Evolutionary conservation across 2,329 filamentous ascomycete genomes (phyloP).

Genomic region (Chaetomiaceae sp.): DNA sequence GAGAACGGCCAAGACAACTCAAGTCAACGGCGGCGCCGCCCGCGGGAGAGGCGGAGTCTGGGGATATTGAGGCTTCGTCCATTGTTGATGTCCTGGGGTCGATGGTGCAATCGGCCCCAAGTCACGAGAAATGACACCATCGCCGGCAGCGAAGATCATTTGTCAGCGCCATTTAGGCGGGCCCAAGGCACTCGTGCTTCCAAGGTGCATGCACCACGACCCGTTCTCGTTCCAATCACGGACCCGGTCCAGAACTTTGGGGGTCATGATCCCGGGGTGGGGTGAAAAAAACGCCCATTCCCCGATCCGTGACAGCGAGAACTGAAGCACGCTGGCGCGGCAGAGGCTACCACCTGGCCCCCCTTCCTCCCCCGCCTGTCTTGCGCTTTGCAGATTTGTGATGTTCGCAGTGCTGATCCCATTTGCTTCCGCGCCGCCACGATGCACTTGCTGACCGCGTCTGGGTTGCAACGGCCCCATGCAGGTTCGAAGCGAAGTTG

Average conservation of each 20-base stretch:
- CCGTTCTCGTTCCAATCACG: slow-evolving; percentile 31
- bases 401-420: slow-evolving; percentile 11
- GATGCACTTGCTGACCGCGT: slow-evolving; percentile 16
- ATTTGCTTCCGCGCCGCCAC: slow-evolving; percentile 7
- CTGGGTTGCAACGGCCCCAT: slow-evolving; percentile 13
- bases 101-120: slow-evolving; percentile 28
- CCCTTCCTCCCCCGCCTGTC: slow-evolving; percentile 4
- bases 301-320: slow-evolving; percentile 24
- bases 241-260: slow-evolving; percentile 17
- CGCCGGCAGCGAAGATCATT: slow-evolving; percentile 36
- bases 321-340: slow-evolving; percentile 19
- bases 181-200: slow-evolving; percentile 13
- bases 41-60: slow-evolving; percentile 24
- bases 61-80: slow-evolving; percentile 23
- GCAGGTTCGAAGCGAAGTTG: neutral
- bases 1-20: slow-evolving; percentile 29
- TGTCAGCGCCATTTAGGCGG: slow-evolving; percentile 36
- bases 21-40: slow-evolving; percentile 23
- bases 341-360: too few species aligned
- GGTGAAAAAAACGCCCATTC: slow-evolving; percentile 11
- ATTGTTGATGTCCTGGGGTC: slow-evolving; percentile 26
- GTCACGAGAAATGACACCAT: slow-evolving; percentile 62
- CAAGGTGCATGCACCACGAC: slow-evolving; percentile 23
- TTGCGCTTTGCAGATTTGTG: neutral
- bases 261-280: slow-evolving; percentile 16